phyloP scores from a whole-genome alignment of 192 early-diverging fungal species.

The Podila epicladia region DNA sequence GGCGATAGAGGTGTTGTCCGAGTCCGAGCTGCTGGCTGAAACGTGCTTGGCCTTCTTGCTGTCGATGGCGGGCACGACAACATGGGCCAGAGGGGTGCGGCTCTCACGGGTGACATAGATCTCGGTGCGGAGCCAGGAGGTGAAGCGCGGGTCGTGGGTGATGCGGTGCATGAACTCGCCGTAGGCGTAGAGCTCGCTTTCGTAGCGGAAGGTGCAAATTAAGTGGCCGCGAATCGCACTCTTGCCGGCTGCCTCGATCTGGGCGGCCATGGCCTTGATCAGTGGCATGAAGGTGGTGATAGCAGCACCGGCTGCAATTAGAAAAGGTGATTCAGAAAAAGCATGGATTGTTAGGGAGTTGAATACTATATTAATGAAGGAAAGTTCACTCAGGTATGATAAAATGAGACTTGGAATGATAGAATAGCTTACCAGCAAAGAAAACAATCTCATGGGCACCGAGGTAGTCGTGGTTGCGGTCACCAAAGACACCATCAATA shows the following conservation, averaged over 20 bases:
- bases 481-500: slow-evolving; percentile 17
- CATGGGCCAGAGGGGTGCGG: not conserved
- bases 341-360: not conserved
- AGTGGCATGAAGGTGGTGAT: slow-evolving; percentile 14
- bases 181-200: slow-evolving; percentile 23
- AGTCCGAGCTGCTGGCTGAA: not conserved
- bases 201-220: slow-evolving; percentile 22
- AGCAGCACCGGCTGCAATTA: slow-evolving; percentile 11
- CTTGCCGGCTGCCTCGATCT: slow-evolving; percentile 3
- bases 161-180: slow-evolving; percentile 19
- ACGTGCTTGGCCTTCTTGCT: no score
- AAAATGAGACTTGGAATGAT: not conserved
- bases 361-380: not conserved
- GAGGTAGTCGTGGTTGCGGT: slow-evolving; percentile 13
- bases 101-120: not conserved
- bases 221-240: not conserved
- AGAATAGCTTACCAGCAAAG: slow-evolving; percentile 7
- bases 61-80: no score
- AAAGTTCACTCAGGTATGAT: no score
- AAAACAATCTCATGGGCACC: slow-evolving; percentile 7
- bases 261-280: slow-evolving; percentile 16
- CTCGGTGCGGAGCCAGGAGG: slow-evolving; percentile 6
- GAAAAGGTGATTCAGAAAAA: not conserved
- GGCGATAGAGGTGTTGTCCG: not conserved
- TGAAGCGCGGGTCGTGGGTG: slow-evolving; percentile 14